Evolutionary conservation across 441 rosid genomes (phyloP).

Genomic region (Pelargonium myrrhifolium): DNA sequence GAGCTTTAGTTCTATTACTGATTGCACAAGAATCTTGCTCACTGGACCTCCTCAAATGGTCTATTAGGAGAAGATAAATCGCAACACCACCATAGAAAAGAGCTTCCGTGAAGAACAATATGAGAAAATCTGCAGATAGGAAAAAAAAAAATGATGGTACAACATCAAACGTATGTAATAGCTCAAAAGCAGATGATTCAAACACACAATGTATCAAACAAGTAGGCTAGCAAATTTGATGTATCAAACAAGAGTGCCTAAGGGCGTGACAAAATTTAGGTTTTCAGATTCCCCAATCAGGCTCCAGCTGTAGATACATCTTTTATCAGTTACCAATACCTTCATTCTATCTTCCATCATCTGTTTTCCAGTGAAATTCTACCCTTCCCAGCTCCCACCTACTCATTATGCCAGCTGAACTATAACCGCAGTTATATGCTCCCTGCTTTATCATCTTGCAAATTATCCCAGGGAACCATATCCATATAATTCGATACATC

Average conservation of each 20-base stretch:
- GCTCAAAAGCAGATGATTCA: constrained; percentile 9
- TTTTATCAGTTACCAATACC: background rate
- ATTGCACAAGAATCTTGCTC: constrained; percentile 21
- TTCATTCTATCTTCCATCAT: background rate
- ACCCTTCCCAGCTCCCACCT: background rate
- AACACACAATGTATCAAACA: background rate
- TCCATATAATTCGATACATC: background rate
- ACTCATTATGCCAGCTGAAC: background rate
- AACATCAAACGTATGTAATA: background rate
- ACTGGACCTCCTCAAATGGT: constrained; percentile 47
- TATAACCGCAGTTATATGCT: background rate
- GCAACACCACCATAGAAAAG: constrained; percentile 86
- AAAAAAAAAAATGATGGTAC: constrained; percentile 13
- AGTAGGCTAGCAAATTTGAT: background rate
- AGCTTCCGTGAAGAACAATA: constrained; percentile 95
- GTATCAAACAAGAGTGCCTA: background rate
- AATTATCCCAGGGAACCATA: too few species aligned
- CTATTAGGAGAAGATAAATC: constrained; percentile 57
- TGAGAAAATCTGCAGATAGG: constrained; percentile 77
- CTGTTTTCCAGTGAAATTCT: background rate
- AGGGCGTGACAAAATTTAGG: background rate
- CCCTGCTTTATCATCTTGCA: background rate
- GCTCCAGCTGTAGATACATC: background rate
- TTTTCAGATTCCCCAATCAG: background rate
- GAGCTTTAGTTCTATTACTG: constrained; percentile 21